Evolutionary conservation across 2,329 filamentous ascomycete genomes (phyloP), one percentile per base, ranked within the genome.

Genomic region (Diaporthe australafricana): DNA sequence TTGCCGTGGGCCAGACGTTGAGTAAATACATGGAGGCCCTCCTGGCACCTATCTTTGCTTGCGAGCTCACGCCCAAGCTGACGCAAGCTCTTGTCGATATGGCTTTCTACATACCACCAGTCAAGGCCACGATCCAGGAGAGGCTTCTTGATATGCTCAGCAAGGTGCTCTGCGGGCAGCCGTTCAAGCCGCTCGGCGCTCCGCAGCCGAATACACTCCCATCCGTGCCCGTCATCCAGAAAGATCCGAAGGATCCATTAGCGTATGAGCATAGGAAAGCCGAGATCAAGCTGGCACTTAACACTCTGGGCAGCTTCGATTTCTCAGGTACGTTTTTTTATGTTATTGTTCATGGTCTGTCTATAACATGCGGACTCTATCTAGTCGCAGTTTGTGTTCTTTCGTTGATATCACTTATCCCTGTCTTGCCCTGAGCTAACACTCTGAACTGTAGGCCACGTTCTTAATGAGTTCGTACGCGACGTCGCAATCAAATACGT

Each of bases 401-500:
- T n/a, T 25, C 2, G 32, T 40, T 42, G 11, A 8, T 42, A 30
- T 25, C 9, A 12, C 60, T 32, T 48, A n/a, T 68, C 38, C 62
- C 25, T 55, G 20, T 50, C 66, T 65, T 42, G 62, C 56, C 30
- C 38, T 20, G 20, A 38, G n/a, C 68, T 71, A 22, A 55, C 32
- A 14, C 40, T 68, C 65, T 76, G 77, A 73, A 79, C 75, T 52
- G 63, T 63, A 73, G 92, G 94, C 2, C 95, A 98, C 78, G 93
- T 98, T 20, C 85, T 99, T 20, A 99, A 99, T 78, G 97, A 99
- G 80, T 99, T 99, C 77, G 96, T 99, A 35, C 93, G 96, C 30
- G 96, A 99, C 79, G 96, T 99, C 63, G 96, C 97, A 5, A 97
- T 99, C 79, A 96, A 96, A 80, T 99, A 98, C 77, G 96, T 99